phyloP scores from a whole-genome alignment of 2,329 filamentous ascomycete species.

The Grosmannia serpens region DNA sequence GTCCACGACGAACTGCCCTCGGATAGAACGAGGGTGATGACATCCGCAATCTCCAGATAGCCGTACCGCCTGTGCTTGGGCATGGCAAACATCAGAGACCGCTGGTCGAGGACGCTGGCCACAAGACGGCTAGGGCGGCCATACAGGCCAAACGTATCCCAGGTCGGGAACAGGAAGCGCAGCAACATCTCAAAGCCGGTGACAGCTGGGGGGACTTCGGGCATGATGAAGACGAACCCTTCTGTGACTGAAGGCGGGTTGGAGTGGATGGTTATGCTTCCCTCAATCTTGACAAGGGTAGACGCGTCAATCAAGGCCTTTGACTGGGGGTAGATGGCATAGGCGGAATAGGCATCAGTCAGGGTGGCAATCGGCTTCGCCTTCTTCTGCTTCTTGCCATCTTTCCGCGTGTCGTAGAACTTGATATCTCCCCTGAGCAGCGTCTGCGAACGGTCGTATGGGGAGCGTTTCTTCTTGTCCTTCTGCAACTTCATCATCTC shows the following conservation, averaged over 20 bases:
- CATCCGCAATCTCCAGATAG: conserved; percentile 81
- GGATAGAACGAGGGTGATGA: conserved; percentile 66
- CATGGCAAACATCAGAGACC: conserved; percentile 97
- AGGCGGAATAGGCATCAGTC: conserved; percentile 80
- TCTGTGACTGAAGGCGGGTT: conserved; percentile 68
- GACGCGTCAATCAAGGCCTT: conserved; percentile 91
- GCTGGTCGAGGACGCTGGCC: conserved; percentile 73
- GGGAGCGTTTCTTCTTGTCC: conserved; percentile 65
- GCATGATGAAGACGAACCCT: conserved; percentile 97
- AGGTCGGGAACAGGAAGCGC: conserved; percentile 83
- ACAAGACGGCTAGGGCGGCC: conserved; percentile 78
- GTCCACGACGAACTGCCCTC: conserved; percentile 67
- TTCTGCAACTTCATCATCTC: conserved; percentile 77
- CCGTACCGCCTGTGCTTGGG: conserved; percentile 79
- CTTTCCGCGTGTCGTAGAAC: conserved; percentile 74
- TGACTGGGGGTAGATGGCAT: conserved; percentile 90
- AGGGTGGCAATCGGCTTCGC: conserved; percentile 82
- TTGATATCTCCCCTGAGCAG: conserved; percentile 79
- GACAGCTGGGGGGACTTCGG: conserved; percentile 82
- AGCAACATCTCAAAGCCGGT: conserved; percentile 93
- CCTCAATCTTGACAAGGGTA: conserved; percentile 87
- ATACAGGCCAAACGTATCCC: conserved; percentile 85
- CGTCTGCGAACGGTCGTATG: conserved; percentile 62
- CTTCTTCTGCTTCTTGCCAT: conserved; percentile 83
- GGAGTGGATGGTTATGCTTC: conserved; percentile 76